Evolutionary conservation across 164 flowering plant species (phyloP).

Genomic region (Macadamia tetraphylla): DNA sequence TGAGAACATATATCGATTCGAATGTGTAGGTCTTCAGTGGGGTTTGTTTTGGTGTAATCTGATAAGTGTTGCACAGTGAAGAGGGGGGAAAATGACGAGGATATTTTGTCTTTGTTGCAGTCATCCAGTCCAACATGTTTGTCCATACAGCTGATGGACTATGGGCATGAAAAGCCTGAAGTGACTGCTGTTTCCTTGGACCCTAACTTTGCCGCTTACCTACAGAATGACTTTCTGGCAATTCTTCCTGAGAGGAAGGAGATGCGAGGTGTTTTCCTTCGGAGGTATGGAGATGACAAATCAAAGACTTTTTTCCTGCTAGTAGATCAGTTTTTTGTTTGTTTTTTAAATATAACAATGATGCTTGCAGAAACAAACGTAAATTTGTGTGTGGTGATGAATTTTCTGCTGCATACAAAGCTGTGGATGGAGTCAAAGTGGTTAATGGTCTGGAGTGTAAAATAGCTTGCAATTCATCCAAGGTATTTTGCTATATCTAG

Average conservation of each 20-base stretch:
- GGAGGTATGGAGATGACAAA: slow-evolving; percentile 37
- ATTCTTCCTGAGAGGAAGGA: slow-evolving; percentile 46
- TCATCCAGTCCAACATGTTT: slow-evolving; percentile 49
- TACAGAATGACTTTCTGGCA: slow-evolving; percentile 66
- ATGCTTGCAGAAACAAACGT: slow-evolving; percentile 62
- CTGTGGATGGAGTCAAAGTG: slow-evolving; percentile 56
- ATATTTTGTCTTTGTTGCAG: slow-evolving; percentile 33
- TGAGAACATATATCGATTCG: slow-evolving; percentile 80
- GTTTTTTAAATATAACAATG: neutral
- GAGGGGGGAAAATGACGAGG: neutral
- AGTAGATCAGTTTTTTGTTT: neutral
- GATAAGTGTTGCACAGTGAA: neutral
- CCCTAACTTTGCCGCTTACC: slow-evolving; percentile 68
- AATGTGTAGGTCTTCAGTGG: slow-evolving; percentile 58
- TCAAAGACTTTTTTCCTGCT: neutral
- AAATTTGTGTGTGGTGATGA: slow-evolving; percentile 42
- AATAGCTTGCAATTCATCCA: slow-evolving; percentile 68
- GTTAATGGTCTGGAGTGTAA: slow-evolving; percentile 87
- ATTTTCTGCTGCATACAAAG: slow-evolving; percentile 26
- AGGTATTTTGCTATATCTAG: slow-evolving; percentile 37
- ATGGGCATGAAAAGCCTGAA: slow-evolving; percentile 76
- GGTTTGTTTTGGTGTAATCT: slow-evolving; percentile 3
- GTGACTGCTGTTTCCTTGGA: slow-evolving; percentile 72
- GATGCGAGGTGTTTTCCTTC: slow-evolving; percentile 54
- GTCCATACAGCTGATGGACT: slow-evolving; percentile 85